phyloP scores from a whole-genome alignment of 192 early-diverging fungal species.

The Mortierella hygrophila region DNA sequence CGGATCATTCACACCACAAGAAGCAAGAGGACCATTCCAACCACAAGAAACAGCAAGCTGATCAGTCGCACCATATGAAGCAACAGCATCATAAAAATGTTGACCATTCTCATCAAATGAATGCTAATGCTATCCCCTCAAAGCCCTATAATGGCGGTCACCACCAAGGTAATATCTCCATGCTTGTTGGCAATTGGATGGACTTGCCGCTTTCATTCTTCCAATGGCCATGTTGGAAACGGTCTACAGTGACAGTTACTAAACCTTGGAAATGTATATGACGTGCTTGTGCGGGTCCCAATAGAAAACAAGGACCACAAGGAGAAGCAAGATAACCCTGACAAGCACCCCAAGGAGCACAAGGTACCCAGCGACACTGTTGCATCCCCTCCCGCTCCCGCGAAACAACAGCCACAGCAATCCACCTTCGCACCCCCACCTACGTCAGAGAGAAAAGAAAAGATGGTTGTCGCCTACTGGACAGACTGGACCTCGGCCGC shows the following conservation, averaged over 20 bases:
- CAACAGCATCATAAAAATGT: not conserved
- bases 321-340: not conserved
- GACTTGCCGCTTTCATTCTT: too few relatives aligned
- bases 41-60: not conserved
- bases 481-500: constrained; percentile 41
- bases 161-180: not conserved
- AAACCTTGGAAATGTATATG: not conserved
- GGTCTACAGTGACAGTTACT: not conserved
- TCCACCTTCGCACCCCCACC: not conserved
- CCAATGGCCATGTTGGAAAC: too few relatives aligned
- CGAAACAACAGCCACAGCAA: not conserved
- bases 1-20: not conserved
- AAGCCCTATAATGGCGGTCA: not conserved
- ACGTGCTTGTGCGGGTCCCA: not conserved
- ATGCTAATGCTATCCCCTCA: not conserved
- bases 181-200: not conserved
- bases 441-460: not conserved
- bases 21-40: constrained; percentile 6
- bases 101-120: not conserved
- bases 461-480: constrained; percentile 52
- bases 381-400: not conserved
- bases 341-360: too few relatives aligned
- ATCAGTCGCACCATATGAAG: not conserved
- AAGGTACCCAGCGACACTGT: not conserved
- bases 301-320: not conserved